Evolutionary conservation across 192 early-diverging fungal species (phyloP), one percentile per base, ranked within the genome.

Genomic region (Gigaspora rosea): DNA sequence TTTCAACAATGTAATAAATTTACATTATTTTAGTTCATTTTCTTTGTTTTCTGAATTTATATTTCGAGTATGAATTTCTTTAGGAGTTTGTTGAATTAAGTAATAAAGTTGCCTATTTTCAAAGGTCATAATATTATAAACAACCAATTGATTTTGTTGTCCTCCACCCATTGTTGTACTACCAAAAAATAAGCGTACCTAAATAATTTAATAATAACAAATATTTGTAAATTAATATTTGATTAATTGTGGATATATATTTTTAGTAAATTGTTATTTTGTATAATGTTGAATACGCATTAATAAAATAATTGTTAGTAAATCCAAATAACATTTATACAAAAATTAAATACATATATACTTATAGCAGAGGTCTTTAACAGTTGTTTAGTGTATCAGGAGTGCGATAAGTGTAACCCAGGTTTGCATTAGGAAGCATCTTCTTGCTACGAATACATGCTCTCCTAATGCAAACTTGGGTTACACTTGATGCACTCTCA

Each of bases 101-200:
- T 67, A 49, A 67, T 8, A 67, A 20, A 67, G 5, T 49, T 67
- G 47, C 2, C n/a, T 9, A 49, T 67, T 67, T 67, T 49, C 65
- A 67, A 67, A 67, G 8, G 65, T 48, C 46, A 67, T 67, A 22
- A 67, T 67, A 48, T 64, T 67, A 67, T 67, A 49, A 7, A 67
- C 47, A 20, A 49, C 65, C 11, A 18, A 67, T 67, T 67, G 10
- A 11, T 67, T 67, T 48, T 67, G 7, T 20, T 4, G 16, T 48
- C 18, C 65, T 22, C 18, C 16, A 48, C 46, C n/a, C 65, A 67
- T 67, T n/a, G 18, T 48, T 20, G 8, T 67, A 49, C 7, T 18
- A 22, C 65, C 8, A 67, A 67, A 67, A 67, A 67, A 67, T 49
- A 67, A 67, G 0, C 16, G 20, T 12, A 67, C 18, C 47, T 67